Conservation (phyloP, 108 stramenopile genomes). For the Skeletonema menzelii region DNA sequence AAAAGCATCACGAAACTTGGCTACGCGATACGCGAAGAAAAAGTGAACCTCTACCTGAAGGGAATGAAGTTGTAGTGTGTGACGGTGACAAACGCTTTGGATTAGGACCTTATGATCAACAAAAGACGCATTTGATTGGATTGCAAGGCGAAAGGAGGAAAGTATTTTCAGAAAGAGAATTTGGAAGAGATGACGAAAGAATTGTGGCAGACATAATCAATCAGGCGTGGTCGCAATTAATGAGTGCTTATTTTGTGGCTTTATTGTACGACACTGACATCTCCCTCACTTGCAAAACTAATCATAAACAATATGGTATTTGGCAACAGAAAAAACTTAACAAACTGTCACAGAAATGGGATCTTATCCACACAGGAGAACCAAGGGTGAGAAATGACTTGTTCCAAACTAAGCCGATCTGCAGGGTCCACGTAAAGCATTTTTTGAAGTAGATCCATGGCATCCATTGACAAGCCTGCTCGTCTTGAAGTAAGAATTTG, state of each 20-base stretch:
- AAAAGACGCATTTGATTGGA: constrained; percentile 20
- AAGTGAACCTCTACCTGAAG: not conserved
- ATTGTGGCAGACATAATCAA: too few species aligned
- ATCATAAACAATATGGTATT: not conserved
- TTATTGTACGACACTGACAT: not conserved
- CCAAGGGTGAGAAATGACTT: constrained; percentile 70
- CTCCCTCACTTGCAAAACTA: not conserved
- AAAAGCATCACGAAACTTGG: not conserved
- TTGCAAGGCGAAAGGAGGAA: constrained; percentile 14
- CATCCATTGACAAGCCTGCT: constrained; percentile 38
- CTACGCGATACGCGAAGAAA: not conserved
- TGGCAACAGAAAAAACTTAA: not conserved
- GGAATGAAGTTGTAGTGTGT: constrained; percentile 10
- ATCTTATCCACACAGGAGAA: not conserved
- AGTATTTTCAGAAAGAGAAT: not conserved
- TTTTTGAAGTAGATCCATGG: constrained; percentile 56
- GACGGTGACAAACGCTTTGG: constrained; percentile 36
- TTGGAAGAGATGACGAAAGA: too few species aligned
- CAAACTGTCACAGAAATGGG: not conserved
- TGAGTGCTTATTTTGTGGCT: not conserved
- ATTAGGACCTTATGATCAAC: constrained; percentile 18
- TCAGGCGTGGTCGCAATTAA: not conserved
- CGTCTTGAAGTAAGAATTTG: constrained; percentile 53
- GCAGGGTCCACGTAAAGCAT: constrained; percentile 65
- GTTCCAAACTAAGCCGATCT: constrained; percentile 56